Percentiles rank a stretch among this genome's conserved stretches.
phyloP scores from a whole-genome alignment of 805 yeast genomes.

The Tetrapisispora iriomotensis region DNA sequence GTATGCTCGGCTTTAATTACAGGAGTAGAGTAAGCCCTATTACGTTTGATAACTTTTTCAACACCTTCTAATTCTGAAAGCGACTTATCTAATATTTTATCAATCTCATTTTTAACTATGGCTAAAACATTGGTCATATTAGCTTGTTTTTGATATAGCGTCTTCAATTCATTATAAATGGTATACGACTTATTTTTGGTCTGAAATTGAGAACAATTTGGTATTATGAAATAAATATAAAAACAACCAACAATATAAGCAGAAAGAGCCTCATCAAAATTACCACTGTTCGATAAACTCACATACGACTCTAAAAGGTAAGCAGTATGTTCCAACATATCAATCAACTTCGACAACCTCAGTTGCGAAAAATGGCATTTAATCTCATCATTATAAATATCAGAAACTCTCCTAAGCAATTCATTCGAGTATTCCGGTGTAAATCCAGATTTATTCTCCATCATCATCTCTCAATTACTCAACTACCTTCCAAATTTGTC shows the following conservation, averaged over 20 bases:
- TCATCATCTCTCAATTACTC: too few relatives aligned
- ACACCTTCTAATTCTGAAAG: slow-evolving; percentile 8
- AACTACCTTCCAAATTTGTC: too few relatives aligned
- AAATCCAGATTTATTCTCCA: slow-evolving; percentile 8
- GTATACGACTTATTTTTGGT: slow-evolving; percentile 32
- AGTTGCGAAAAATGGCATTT: slow-evolving; percentile 25
- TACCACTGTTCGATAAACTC: slow-evolving; percentile 11
- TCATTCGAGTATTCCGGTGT: slow-evolving; percentile 35
- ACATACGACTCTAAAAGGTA: slow-evolving; percentile 29
- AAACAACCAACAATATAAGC: slow-evolving; percentile 32
- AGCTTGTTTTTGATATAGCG: slow-evolving; percentile 29
- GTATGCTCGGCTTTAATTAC: neutral
- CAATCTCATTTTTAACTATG: slow-evolving; percentile 29
- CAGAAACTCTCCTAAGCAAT: slow-evolving; percentile 19
- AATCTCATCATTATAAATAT: slow-evolving; percentile 28
- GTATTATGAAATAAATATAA: slow-evolving; percentile 31
- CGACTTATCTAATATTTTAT: slow-evolving; percentile 18
- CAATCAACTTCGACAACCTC: slow-evolving; percentile 29
- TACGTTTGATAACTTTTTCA: slow-evolving; percentile 13
- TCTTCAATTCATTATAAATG: slow-evolving; percentile 30
- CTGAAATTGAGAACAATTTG: slow-evolving; percentile 33
- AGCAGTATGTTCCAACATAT: slow-evolving; percentile 31
- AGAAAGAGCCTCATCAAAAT: slow-evolving; percentile 23
- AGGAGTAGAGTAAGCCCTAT: slow-evolving; percentile 29
- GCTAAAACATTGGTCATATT: slow-evolving; percentile 33